Conservation (phyloP, 2,329 filamentous ascomycete genomes). For the Dothistroma septosporum region DNA sequence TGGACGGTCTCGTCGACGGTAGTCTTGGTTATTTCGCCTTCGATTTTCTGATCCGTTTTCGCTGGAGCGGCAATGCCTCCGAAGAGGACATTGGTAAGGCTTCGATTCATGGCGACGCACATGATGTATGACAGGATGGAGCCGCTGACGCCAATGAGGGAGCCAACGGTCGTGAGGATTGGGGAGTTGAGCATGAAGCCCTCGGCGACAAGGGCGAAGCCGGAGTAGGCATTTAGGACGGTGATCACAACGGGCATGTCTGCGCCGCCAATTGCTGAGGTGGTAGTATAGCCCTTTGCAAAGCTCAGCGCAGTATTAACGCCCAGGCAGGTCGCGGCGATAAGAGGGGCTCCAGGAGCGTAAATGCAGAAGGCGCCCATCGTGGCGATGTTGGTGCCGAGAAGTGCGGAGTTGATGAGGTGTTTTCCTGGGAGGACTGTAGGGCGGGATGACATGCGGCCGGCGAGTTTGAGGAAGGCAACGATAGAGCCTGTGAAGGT, state of each 20-base stretch:
- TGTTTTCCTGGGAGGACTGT: slow-evolving; percentile 70
- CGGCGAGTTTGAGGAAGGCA: slow-evolving; percentile 81
- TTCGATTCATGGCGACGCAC: slow-evolving; percentile 89
- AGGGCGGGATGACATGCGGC: slow-evolving; percentile 74
- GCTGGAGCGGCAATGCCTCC: slow-evolving; percentile 68
- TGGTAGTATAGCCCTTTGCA: slow-evolving; percentile 81
- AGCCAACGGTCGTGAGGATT: slow-evolving; percentile 77
- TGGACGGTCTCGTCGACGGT: slow-evolving; percentile 78
- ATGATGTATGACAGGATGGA: slow-evolving; percentile 84
- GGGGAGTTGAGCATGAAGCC: slow-evolving; percentile 89
- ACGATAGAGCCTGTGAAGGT: slow-evolving; percentile 91
- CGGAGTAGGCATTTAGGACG: slow-evolving; percentile 84
- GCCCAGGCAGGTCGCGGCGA: slow-evolving; percentile 72
- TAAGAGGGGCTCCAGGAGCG: slow-evolving; percentile 71
- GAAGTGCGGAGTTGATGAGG: slow-evolving; percentile 66
- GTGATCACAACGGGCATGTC: slow-evolving; percentile 93
- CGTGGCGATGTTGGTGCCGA: slow-evolving; percentile 73
- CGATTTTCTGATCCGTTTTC: slow-evolving; percentile 66
- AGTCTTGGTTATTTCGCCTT: slow-evolving; percentile 74
- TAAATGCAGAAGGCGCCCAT: slow-evolving; percentile 81
- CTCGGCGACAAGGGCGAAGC: slow-evolving; percentile 84
- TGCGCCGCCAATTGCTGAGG: slow-evolving; percentile 82
- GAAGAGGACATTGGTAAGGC: slow-evolving; percentile 83
- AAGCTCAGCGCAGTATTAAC: slow-evolving; percentile 77
- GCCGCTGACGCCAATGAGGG: slow-evolving; percentile 81